A percentile compares a stretch with the other conserved stretches of the same genome.
Conservation (phyloP, 208 protist genomes). For the Acanthamoeba healyi region DNA sequence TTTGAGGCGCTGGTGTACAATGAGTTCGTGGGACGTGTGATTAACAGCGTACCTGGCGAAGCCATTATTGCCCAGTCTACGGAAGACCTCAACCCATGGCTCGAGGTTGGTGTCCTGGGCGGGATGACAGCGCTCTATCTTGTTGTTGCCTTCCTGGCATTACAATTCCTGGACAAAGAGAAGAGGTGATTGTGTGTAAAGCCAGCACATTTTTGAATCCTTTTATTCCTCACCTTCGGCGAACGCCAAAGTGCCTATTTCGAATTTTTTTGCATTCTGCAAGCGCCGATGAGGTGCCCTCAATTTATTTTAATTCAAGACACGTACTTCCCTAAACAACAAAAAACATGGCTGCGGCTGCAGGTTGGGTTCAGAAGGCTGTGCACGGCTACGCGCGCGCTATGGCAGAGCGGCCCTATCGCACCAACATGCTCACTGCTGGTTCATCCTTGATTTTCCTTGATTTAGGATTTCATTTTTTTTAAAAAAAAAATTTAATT, state of each 20-base stretch:
- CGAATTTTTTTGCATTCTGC: no score
- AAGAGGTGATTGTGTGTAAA: no score
- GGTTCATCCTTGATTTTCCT: not conserved
- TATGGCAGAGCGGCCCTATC: conserved; percentile 32
- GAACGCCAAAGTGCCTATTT: no score
- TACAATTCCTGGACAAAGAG: conserved; percentile 57
- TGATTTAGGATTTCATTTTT: not conserved
- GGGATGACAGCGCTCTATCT: conserved; percentile 3
- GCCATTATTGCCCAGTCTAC: not conserved
- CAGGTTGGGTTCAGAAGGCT: not conserved
- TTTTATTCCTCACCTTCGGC: not conserved
- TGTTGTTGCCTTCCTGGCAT: not conserved
- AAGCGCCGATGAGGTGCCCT: no score
- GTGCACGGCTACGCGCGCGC: conserved; percentile 3
- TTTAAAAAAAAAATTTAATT: not conserved
- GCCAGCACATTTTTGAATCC: no score
- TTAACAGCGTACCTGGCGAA: not conserved
- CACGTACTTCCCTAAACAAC: no score
- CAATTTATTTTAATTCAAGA: no score
- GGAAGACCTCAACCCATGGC: not conserved
- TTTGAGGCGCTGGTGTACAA: conserved; percentile 60
- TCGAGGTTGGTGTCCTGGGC: not conserved
- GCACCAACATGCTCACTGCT: conserved; percentile 67
- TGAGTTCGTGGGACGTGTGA: conserved; percentile 12
- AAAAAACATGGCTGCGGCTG: not conserved